Evolutionary conservation across 148 eudicot genomes (phyloP).

Genomic region (Cornus suecica): DNA sequence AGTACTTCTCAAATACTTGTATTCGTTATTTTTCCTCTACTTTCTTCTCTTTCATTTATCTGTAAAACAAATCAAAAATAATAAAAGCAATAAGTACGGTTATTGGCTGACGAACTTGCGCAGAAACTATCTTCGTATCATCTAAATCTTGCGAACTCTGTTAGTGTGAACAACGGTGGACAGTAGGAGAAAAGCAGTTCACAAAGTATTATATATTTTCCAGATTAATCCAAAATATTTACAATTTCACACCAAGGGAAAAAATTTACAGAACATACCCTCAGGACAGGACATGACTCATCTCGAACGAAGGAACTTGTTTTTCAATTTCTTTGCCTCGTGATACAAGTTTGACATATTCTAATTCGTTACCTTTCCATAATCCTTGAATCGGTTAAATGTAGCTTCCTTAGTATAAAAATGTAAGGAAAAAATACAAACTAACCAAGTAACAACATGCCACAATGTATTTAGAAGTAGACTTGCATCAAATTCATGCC

Average conservation of each 20-base stretch:
- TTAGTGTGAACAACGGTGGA: no score
- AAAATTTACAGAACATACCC: slow-evolving; percentile 43
- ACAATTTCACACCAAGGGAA: not conserved
- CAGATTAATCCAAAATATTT: not conserved
- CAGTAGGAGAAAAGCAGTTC: not conserved
- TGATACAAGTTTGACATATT: slow-evolving; percentile 50
- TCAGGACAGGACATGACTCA: slow-evolving; percentile 63
- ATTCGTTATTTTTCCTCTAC: no score
- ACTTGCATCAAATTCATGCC: no score
- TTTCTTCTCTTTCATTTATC: no score
- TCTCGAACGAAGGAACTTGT: slow-evolving; percentile 62
- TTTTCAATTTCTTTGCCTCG: slow-evolving; percentile 64
- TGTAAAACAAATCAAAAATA: no score
- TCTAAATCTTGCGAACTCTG: no score
- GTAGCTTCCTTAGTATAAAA: slow-evolving; percentile 9
- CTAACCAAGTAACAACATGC: slow-evolving; percentile 3
- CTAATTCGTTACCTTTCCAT: slow-evolving; percentile 62
- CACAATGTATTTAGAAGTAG: not conserved
- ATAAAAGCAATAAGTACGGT: no score
- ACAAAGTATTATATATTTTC: not conserved
- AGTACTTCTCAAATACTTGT: no score
- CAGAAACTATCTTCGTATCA: no score
- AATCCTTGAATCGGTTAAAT: slow-evolving; percentile 62
- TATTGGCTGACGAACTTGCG: no score
- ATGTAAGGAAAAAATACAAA: not conserved